Percentiles rank a stretch among this genome's conserved stretches.
Conservation (phyloP, 169 alveolate species). For the Cryptosporidium baileyi region DNA sequence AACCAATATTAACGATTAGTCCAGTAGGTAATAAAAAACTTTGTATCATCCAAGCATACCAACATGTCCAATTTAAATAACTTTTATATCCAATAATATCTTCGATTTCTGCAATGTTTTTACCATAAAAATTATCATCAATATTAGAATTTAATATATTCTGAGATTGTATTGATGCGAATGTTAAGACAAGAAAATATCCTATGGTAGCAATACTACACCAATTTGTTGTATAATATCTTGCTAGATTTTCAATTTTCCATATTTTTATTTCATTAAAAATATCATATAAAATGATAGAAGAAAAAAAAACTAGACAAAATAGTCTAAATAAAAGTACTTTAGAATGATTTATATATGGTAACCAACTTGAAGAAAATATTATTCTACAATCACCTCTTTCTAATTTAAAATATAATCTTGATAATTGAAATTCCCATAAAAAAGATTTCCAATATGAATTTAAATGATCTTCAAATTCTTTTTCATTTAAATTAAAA, state of each 20-base stretch:
- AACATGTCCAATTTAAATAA: constrained; percentile 58
- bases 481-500: neutral
- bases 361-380: constrained; percentile 62
- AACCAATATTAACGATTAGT: constrained; percentile 61
- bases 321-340: constrained; percentile 38
- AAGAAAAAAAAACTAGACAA: constrained; percentile 3
- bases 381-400: constrained; percentile 63
- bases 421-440: constrained; percentile 65
- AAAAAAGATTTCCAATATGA: constrained; percentile 54
- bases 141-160: neutral
- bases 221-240: constrained; percentile 65
- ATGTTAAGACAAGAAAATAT: constrained; percentile 23
- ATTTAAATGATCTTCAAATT: neutral
- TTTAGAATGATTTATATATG: constrained; percentile 24
- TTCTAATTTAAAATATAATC: constrained; percentile 29
- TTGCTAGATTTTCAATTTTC: constrained; percentile 50
- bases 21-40: constrained; percentile 63
- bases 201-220: constrained; percentile 69
- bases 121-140: constrained; percentile 31
- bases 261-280: constrained; percentile 59
- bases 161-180: constrained; percentile 36
- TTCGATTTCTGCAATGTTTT: constrained; percentile 22
- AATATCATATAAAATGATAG: constrained; percentile 34
- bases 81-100: constrained; percentile 20
- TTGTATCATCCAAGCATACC: constrained; percentile 70